phyloP scores from a whole-genome alignment of 2,329 filamentous ascomycete genomes.

The Diaporthe vaccinii region DNA sequence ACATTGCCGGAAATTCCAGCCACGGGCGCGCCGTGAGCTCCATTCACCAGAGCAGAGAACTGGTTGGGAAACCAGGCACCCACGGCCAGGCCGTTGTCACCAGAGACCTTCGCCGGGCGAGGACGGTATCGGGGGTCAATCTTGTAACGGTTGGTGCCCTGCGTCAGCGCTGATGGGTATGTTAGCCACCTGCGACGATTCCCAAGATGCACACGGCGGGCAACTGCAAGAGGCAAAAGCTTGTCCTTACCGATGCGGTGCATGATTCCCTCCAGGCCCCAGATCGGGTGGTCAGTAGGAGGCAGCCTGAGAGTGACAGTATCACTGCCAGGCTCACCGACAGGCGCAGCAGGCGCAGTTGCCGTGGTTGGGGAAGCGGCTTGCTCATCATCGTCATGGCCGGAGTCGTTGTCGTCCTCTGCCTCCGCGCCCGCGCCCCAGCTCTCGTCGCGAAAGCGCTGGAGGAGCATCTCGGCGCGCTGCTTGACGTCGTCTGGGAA shows the following conservation, averaged over 20 bases:
- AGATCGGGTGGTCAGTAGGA: constrained; percentile 47
- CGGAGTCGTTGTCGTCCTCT: background rate
- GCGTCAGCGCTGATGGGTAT: background rate
- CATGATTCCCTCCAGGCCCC: constrained; percentile 49
- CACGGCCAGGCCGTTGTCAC: constrained; percentile 51
- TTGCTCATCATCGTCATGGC: background rate
- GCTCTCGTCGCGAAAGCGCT: constrained; percentile 4
- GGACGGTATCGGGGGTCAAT: constrained; percentile 43
- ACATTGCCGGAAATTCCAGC: constrained; percentile 65
- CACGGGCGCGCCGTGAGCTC: constrained; percentile 64
- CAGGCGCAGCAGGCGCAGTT: background rate
- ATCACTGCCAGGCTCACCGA: background rate
- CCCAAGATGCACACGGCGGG: background rate
- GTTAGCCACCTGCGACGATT: background rate
- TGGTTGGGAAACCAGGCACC: constrained; percentile 69
- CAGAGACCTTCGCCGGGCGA: constrained; percentile 41
- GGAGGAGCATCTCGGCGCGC: constrained; percentile 31
- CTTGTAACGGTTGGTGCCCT: background rate
- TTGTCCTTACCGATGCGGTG: constrained; percentile 44
- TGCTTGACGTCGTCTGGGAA: constrained; percentile 27
- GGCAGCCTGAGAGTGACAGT: constrained; percentile 37
- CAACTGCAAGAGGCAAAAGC: background rate
- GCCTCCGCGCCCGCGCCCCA: background rate
- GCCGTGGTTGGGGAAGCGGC: background rate
- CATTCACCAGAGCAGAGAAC: constrained; percentile 62